A percentile compares a stretch with the other conserved stretches of the same genome.
Evolutionary conservation across 495 filamentous ascomycete genomes (phyloP).

Genomic region (Trichoderma gamsii): DNA sequence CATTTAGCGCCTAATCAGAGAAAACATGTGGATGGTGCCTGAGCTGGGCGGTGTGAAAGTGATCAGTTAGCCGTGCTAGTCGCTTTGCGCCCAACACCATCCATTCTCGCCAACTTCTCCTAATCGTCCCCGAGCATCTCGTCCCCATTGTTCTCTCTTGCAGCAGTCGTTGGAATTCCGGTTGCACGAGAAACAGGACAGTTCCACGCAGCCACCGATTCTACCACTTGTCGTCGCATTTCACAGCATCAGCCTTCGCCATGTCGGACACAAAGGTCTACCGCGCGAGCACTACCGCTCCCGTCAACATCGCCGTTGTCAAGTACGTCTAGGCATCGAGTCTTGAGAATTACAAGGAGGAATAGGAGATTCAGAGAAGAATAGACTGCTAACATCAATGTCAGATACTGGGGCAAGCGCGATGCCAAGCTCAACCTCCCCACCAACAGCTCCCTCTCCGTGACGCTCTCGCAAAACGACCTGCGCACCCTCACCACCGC

Average conservation of each 20-base stretch:
- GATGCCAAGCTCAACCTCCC: conserved; percentile 89
- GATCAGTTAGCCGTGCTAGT: not conserved
- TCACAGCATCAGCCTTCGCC: not conserved
- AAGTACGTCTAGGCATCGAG: conserved; percentile 54
- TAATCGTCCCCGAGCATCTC: not conserved
- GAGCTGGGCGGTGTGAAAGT: not conserved
- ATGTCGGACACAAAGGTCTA: conserved; percentile 59
- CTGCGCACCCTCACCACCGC: conserved; percentile 94
- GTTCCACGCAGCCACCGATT: not conserved
- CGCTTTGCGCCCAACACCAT: conserved; percentile 3
- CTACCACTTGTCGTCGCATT: not conserved
- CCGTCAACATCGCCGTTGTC: conserved; percentile 98
- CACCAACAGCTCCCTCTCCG: conserved; percentile 92
- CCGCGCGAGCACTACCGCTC: conserved; percentile 89
- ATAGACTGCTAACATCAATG: conserved; percentile 24
- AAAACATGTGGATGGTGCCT: not conserved
- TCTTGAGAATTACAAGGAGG: too few species aligned
- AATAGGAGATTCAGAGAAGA: not conserved
- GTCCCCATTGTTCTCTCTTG: not conserved
- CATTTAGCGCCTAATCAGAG: too few species aligned
- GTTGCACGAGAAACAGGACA: not conserved
- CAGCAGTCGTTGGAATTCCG: not conserved
- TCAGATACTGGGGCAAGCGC: conserved; percentile 96
- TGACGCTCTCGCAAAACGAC: conserved; percentile 90
- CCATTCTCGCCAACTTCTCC: not conserved